phyloP scores from a whole-genome alignment of 805 yeast species.

The Candida chauliodis region DNA sequence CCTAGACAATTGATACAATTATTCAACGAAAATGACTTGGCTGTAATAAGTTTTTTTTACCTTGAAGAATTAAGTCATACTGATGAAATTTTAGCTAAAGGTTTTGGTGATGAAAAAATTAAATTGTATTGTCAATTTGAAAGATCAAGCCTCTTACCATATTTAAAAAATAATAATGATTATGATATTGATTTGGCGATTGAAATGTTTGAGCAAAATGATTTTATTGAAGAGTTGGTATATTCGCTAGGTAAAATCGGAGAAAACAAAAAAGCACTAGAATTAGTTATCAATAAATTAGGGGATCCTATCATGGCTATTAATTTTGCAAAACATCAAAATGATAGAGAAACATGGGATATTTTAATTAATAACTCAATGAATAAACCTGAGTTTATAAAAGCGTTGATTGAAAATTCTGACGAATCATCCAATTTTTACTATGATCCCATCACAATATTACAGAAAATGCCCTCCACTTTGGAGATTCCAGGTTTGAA shows the following conservation, averaged over 20 bases:
- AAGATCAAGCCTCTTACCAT: slow-evolving; percentile 51
- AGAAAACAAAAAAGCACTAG: slow-evolving; percentile 69
- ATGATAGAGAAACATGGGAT: slow-evolving; percentile 79
- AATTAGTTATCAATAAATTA: slow-evolving; percentile 69
- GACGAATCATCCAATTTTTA: slow-evolving; percentile 46
- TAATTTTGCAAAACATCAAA: slow-evolving; percentile 63
- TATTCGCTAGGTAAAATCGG: slow-evolving; percentile 82
- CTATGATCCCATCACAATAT: slow-evolving; percentile 64
- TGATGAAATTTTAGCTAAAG: slow-evolving; percentile 54
- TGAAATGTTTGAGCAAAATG: slow-evolving; percentile 52
- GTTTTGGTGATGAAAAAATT: slow-evolving; percentile 67
- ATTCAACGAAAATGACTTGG: slow-evolving; percentile 40
- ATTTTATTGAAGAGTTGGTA: slow-evolving; percentile 68
- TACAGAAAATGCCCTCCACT: slow-evolving; percentile 59
- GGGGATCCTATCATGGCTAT: slow-evolving; percentile 81
- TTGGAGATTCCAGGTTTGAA: slow-evolving; percentile 65
- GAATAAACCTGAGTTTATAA: slow-evolving; percentile 71
- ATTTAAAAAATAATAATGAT: slow-evolving; percentile 55
- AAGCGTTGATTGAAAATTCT: slow-evolving; percentile 65
- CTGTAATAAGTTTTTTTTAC: slow-evolving; percentile 59
- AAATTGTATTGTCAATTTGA: slow-evolving; percentile 62
- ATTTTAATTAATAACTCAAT: slow-evolving; percentile 67
- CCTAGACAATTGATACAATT: slow-evolving; percentile 50
- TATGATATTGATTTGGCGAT: slow-evolving; percentile 72
- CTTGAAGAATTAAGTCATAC: slow-evolving; percentile 53